Base-by-base conservation (phyloP, 2,329 filamentous ascomycete species). In the Paraconiothyrium sp. region DNA sequence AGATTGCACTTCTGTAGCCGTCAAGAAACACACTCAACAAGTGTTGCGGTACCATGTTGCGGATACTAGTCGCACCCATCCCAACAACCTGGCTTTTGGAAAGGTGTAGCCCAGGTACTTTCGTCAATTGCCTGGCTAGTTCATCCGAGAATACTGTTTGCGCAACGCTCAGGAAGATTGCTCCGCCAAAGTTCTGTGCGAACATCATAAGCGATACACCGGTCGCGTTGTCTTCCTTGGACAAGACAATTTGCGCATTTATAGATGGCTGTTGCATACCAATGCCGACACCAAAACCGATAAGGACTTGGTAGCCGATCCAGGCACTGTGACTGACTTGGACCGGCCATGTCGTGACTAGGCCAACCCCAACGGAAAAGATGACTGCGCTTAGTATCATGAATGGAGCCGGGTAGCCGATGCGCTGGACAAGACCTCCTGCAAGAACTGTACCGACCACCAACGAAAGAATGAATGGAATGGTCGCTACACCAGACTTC, bases 351-450 rank as follows among this genome's bases (percentile, higher is more conserved):
- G 80, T 83, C 3, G 78, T 71, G 11, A 83, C 69, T 10, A 84
- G 62, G 1, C 81, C 82, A 7, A 76, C 73, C 11, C 79, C 81
- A 22, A 82, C 72, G 2, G 79, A 59, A 58, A 78, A 74, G 16
- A 83, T 51, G 16, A 81, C 52, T 0, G 73, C 62, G 9, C 73
- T 76, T 3, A 72, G 60, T 37, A 81, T 73, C 63, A 83, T 73
- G 60, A 81, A 80, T 1, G 81, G 81, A 0, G 79, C 78, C 62
- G 81, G 81, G 66, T 82, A 83, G 22, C 81, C 81, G 6, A 81
- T 57, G 1, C 68, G 64, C 20, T 79, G 78, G 32, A 81, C 75
- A 16, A 76, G 14, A 3, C 68, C 72, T 10, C 79, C 81, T 6
- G 64, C 62, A 1, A 74, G 5, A 1, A 75, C 64, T 6, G 67